A percentile compares a stretch with the other conserved stretches of the same genome.
These are phyloP conservation scores for Cryptococcus maquisensis DNA, from an alignment of 1,284 basidiomycete species.

Conservation along the genomic window DNA sequence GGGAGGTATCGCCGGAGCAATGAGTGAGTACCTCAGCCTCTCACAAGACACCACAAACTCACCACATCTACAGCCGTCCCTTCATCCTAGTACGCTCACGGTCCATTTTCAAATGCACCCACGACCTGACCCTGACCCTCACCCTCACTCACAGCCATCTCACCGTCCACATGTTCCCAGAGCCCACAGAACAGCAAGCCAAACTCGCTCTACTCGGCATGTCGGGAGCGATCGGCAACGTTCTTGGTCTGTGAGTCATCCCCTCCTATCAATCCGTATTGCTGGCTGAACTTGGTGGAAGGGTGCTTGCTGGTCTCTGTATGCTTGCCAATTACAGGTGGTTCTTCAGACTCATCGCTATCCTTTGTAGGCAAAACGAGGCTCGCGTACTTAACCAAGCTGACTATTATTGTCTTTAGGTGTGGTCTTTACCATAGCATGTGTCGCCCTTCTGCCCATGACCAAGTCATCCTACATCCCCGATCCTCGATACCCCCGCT, in stretches of 20 bases:
- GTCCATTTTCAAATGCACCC: neutral
- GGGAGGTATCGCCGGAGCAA: constrained; percentile 35
- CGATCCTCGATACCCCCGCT: constrained; percentile 19
- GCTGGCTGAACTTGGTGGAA: neutral
- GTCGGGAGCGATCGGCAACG: constrained; percentile 33
- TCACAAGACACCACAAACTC: neutral
- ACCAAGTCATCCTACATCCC: constrained; percentile 16
- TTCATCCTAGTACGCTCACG: constrained; percentile 24
- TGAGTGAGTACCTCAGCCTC: constrained; percentile 12
- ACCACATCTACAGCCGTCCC: constrained; percentile 21
- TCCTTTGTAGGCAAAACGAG: constrained; percentile 18
- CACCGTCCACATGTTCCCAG: constrained; percentile 41
- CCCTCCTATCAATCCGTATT: neutral
- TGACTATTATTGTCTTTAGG: constrained; percentile 1
- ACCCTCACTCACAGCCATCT: constrained; percentile 17
- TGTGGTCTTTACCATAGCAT: constrained; percentile 21
- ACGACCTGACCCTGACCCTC: constrained; percentile 1
- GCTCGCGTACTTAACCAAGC: neutral
- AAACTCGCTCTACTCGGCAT: constrained; percentile 34
- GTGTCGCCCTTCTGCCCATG: constrained; percentile 31
- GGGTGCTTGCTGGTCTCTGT: constrained; percentile 26
- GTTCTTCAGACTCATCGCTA: constrained; percentile 45
- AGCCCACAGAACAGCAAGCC: constrained; percentile 30
- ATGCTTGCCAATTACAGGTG: constrained; percentile 35
- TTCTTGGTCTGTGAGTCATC: constrained; percentile 29